phyloP scores from a whole-genome alignment of 73 alveolate genomes.

The Breviolum minutum region DNA sequence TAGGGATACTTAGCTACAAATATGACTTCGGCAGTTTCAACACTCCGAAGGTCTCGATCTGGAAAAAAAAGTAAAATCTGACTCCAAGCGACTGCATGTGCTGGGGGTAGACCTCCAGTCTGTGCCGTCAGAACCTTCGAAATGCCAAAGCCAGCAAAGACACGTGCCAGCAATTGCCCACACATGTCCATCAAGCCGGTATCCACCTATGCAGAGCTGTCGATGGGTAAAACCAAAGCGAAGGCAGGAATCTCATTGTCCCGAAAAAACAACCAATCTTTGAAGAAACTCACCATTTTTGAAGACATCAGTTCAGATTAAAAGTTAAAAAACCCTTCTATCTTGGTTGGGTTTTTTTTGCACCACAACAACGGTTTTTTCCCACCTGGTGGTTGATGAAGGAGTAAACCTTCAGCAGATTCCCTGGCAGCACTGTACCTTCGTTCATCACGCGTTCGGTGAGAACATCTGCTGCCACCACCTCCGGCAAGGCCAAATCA shows the following conservation, averaged over 20 bases:
- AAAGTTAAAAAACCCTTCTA: not conserved
- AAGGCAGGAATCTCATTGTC: too few relatives aligned
- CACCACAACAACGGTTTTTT: not conserved
- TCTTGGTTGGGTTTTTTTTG: not conserved
- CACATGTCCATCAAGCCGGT: conserved; percentile 81
- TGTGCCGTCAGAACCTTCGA: conserved; percentile 88
- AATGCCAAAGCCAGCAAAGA: conserved; percentile 62
- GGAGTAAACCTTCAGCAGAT: conserved; percentile 81
- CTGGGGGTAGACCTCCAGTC: conserved; percentile 91
- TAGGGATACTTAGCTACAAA: too few relatives aligned
- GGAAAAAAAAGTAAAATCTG: too few relatives aligned
- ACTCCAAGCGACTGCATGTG: conserved; percentile 9
- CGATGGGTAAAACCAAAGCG: not conserved
- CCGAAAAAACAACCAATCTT: too few relatives aligned
- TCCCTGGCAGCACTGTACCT: conserved; percentile 64
- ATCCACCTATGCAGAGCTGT: conserved; percentile 31
- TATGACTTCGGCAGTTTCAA: not conserved
- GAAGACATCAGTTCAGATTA: not conserved
- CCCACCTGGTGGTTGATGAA: conserved; percentile 66
- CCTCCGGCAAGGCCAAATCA: conserved; percentile 56
- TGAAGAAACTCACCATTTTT: not conserved
- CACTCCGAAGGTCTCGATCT: too few relatives aligned
- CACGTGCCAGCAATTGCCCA: conserved; percentile 68
- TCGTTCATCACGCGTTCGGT: conserved; percentile 74
- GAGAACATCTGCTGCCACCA: conserved; percentile 82